Percentiles rank a stretch among this genome's conserved stretches.
Conservation (phyloP, 2,329 filamentous ascomycete species). For the Fusarium sp. region DNA sequence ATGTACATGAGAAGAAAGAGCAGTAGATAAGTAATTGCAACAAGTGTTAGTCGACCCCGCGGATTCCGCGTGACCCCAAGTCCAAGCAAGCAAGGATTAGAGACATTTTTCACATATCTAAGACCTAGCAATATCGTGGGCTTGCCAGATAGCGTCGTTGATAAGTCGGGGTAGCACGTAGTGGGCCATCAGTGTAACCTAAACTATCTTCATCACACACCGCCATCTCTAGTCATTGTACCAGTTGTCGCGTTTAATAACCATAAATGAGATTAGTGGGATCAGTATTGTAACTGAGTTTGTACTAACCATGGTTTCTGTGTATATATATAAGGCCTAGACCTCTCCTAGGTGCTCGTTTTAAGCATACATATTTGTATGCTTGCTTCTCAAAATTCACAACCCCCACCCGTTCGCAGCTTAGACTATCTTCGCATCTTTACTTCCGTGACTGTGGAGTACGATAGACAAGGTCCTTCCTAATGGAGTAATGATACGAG, state of each 20-base stretch:
- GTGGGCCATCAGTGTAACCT: not conserved
- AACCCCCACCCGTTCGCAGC: not conserved
- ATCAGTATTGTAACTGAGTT: not conserved
- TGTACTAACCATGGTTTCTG: not conserved
- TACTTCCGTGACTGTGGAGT: not conserved
- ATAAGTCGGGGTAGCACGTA: not conserved
- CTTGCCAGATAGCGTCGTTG: not conserved
- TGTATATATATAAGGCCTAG: not conserved
- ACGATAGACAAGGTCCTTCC: not conserved
- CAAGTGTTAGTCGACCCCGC: not conserved
- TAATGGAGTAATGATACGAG: not conserved
- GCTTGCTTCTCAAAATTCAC: not conserved
- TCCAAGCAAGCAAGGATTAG: not conserved
- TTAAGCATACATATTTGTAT: not conserved
- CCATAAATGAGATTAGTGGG: not conserved
- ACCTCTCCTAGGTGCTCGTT: not conserved
- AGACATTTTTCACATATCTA: not conserved
- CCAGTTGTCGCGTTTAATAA: not conserved
- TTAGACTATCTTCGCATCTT: not conserved
- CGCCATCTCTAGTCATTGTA: not conserved
- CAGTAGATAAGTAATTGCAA: not conserved
- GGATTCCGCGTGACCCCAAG: not conserved
- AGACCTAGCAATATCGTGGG: not conserved
- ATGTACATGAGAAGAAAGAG: not conserved
- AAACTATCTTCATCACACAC: not conserved